phyloP scores from a whole-genome alignment of 2,329 filamentous ascomycete species.

The Cladosporium phlei region DNA sequence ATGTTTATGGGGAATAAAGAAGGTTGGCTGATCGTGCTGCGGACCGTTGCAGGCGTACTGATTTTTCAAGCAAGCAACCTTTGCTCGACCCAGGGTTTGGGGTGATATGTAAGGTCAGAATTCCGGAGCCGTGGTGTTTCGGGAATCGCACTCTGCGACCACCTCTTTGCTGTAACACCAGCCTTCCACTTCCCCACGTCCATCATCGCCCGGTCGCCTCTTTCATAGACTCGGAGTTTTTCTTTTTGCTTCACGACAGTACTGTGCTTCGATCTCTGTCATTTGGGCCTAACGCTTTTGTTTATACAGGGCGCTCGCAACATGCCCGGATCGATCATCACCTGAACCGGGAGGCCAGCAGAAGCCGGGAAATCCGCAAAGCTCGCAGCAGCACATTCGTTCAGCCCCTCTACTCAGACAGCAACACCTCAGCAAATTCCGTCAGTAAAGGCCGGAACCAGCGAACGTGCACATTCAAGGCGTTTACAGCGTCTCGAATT shows the following conservation, averaged over 20 bases:
- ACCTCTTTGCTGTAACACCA: constrained; percentile 12
- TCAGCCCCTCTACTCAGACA: no score
- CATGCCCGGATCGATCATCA: constrained; percentile 1
- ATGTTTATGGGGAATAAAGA: constrained; percentile 9
- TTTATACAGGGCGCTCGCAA: background rate
- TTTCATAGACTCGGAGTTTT: constrained; percentile 3
- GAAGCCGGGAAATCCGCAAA: background rate
- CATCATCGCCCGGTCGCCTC: constrained; percentile 1
- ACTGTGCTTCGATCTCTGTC: background rate
- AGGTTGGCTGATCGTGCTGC: constrained; percentile 12
- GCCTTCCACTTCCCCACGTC: constrained; percentile 10
- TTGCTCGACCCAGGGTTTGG: constrained; percentile 10
- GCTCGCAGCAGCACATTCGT: background rate
- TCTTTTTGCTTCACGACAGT: background rate
- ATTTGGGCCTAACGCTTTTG: background rate
- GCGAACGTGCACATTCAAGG: no score
- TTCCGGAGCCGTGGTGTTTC: constrained; percentile 14
- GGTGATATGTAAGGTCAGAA: constrained; percentile 13
- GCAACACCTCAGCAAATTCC: no score
- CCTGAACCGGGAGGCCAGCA: constrained; percentile 1
- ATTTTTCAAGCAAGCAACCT: background rate
- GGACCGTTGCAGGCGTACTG: constrained; percentile 13
- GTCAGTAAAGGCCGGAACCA: no score
- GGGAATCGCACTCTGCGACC: constrained; percentile 13
- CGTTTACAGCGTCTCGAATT: background rate